These are phyloP conservation scores for Sporisorium exsertum DNA, from an alignment of 1,284 basidiomycete genomes.

Conservation along the genomic window DNA sequence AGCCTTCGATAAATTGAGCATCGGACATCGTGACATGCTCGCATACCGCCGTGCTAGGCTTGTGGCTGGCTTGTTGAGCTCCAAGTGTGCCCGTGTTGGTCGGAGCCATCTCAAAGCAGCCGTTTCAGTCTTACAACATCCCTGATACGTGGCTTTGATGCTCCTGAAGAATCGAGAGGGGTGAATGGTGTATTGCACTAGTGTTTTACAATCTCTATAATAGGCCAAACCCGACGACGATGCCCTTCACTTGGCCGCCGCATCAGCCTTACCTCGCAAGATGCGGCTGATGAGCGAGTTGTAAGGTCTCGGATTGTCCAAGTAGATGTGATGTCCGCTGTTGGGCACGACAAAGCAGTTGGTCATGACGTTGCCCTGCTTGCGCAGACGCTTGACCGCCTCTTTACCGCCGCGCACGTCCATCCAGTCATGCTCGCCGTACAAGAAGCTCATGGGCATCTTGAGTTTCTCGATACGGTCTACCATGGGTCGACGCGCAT, in stretches of 20 bases:
- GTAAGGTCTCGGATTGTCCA: constrained; percentile 59
- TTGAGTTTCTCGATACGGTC: constrained; percentile 54
- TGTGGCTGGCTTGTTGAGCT: too few relatives aligned
- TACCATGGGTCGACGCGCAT: constrained; percentile 62
- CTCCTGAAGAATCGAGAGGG: not conserved
- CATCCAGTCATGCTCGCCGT: constrained; percentile 68
- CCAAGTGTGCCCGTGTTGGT: not conserved
- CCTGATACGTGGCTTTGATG: too few relatives aligned
- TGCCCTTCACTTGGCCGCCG: constrained; percentile 20
- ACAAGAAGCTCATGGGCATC: constrained; percentile 65
- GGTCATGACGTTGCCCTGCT: constrained; percentile 50
- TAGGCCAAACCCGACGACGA: not conserved
- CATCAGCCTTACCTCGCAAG: constrained; percentile 36
- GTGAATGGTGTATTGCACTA: not conserved
- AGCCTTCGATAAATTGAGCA: too few relatives aligned
- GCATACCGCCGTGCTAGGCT: too few relatives aligned
- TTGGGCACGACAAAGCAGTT: constrained; percentile 57
- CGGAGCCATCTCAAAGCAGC: too few relatives aligned
- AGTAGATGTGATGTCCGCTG: constrained; percentile 65
- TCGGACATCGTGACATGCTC: too few relatives aligned
- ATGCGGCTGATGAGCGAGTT: constrained; percentile 41
- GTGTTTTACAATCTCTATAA: not conserved
- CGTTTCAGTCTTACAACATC: too few relatives aligned
- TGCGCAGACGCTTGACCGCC: constrained; percentile 45
- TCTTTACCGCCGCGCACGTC: constrained; percentile 58